Conservation (phyloP, 768 basidiomycete species). For the Lentinula aciculospora region DNA sequence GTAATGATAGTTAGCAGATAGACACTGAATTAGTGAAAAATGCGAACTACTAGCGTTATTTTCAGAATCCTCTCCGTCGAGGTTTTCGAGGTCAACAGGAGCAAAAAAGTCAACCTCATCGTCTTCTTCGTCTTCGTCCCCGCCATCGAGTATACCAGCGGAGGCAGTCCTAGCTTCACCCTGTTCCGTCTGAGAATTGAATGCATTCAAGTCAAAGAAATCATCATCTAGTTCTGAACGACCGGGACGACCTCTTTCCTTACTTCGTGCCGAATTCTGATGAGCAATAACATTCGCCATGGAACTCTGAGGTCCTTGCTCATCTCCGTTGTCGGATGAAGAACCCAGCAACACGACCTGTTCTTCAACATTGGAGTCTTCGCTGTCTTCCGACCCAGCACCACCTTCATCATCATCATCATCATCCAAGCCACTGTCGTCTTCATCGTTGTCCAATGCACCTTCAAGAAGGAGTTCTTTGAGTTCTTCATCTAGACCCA, state of each 20-base stretch:
- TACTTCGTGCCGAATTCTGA: slow-evolving; percentile 17
- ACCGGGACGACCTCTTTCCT: slow-evolving; percentile 18
- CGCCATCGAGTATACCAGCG: slow-evolving; percentile 51
- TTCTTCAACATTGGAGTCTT: slow-evolving; percentile 17
- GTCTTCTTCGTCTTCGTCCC: slow-evolving; percentile 46
- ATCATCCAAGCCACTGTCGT: slow-evolving; percentile 9
- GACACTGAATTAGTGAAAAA: neutral
- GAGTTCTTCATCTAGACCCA: slow-evolving; percentile 22
- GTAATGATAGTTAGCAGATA: slow-evolving; percentile 6
- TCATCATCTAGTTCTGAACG: slow-evolving; percentile 68
- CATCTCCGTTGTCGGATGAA: slow-evolving; percentile 23
- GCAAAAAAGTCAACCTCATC: slow-evolving; percentile 66
- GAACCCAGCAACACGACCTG: slow-evolving; percentile 30
- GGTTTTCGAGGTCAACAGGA: slow-evolving; percentile 41
- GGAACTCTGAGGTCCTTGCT: slow-evolving; percentile 11
- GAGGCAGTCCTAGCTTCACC: slow-evolving; percentile 63
- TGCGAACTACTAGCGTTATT: slow-evolving; percentile 34
- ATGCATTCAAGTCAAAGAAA: slow-evolving; percentile 84
- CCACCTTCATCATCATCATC: slow-evolving; percentile 25
- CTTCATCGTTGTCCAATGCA: slow-evolving; percentile 16
- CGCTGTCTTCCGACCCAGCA: slow-evolving; percentile 20
- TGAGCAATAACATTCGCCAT: slow-evolving; percentile 17
- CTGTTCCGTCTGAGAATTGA: slow-evolving; percentile 82
- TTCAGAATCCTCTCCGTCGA: slow-evolving; percentile 41
- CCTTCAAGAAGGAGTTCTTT: slow-evolving; percentile 22